These are phyloP conservation scores for Agaricus blazei DNA, from an alignment of 768 basidiomycete species.

Conservation along the genomic window DNA sequence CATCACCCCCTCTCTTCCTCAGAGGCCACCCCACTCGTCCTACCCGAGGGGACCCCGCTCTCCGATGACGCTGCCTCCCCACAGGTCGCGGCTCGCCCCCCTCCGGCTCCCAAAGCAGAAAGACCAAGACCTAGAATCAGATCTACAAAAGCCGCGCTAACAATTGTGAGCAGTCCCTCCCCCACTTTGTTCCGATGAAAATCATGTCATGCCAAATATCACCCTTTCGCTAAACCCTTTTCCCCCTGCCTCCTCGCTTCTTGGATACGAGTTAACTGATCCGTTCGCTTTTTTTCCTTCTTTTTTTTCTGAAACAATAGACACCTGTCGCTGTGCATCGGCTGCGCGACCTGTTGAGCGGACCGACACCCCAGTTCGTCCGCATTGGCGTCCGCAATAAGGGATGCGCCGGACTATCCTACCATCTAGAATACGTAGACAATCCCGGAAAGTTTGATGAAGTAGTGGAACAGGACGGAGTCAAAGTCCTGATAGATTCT, in stretches of 20 bases:
- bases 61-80: slow-evolving; percentile 62
- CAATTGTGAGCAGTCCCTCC: slow-evolving; percentile 47
- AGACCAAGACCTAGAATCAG: slow-evolving; percentile 62
- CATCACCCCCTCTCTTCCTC: slow-evolving; percentile 6
- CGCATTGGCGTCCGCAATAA: slow-evolving; percentile 96
- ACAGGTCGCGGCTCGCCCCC: slow-evolving; percentile 67
- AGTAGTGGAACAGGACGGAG: slow-evolving; percentile 92
- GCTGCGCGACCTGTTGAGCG: slow-evolving; percentile 65
- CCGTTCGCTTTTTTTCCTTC: too few relatives aligned
- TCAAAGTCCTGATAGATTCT: slow-evolving; percentile 89
- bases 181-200: background rate
- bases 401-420: slow-evolving; percentile 86
- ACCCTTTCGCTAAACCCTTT: too few relatives aligned
- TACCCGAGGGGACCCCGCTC: slow-evolving; percentile 18
- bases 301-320: slow-evolving; percentile 32
- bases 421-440: slow-evolving; percentile 95
- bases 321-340: slow-evolving; percentile 74
- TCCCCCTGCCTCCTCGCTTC: too few relatives aligned
- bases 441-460: slow-evolving; percentile 90
- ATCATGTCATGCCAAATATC: background rate
- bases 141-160: slow-evolving; percentile 72
- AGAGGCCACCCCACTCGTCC: slow-evolving; percentile 9
- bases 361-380: slow-evolving; percentile 86
- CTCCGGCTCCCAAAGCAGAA: slow-evolving; percentile 59
- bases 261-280: too few relatives aligned